Conservation (phyloP, 768 basidiomycete genomes). For the Mrakia hoshinonis region DNA sequence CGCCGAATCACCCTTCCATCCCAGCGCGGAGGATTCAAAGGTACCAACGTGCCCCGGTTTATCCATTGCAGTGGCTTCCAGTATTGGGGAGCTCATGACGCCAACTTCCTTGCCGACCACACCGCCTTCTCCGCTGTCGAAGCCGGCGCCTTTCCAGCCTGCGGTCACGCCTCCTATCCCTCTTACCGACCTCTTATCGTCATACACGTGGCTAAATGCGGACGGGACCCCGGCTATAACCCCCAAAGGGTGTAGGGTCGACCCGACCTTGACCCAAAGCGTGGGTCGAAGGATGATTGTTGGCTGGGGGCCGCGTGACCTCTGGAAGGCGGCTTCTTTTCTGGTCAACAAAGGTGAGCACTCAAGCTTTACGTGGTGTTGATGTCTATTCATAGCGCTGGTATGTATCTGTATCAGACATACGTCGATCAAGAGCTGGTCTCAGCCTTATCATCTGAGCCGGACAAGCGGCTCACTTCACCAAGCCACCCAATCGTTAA, state of each 20-base stretch:
- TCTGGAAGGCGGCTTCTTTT: constrained; percentile 32
- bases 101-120: neutral
- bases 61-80: no score
- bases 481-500: neutral
- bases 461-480: no score
- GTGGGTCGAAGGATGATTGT: neutral
- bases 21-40: no score
- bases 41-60: no score
- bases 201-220: neutral
- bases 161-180: neutral
- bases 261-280: constrained; percentile 1
- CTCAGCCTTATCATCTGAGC: no score
- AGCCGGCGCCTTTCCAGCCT: neutral
- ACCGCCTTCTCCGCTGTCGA: neutral
- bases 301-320: constrained; percentile 29
- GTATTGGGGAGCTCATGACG: no score
- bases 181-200: neutral
- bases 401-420: no score
- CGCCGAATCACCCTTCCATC: no score
- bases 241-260: neutral
- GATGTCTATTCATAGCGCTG: no score
- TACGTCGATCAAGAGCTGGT: neutral
- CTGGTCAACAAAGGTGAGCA: constrained; percentile 35
- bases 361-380: no score
- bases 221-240: neutral